phyloP scores from a whole-genome alignment of 192 early-diverging fungal genomes.

The Entomortierella parvispora region DNA sequence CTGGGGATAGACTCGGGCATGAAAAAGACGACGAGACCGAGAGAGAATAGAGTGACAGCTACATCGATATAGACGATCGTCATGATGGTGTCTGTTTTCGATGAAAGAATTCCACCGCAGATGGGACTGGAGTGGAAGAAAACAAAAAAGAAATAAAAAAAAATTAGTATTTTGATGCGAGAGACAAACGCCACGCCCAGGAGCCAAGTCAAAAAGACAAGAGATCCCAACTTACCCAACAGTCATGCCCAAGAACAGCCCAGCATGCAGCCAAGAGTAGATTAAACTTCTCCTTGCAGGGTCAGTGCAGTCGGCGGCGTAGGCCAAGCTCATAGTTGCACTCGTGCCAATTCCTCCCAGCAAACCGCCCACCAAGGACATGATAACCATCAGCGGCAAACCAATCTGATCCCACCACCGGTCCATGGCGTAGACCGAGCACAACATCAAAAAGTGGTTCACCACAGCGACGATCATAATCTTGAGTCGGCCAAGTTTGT shows the following conservation, averaged over 20 bases:
- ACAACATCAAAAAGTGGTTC: slow-evolving; percentile 7
- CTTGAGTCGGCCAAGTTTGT: slow-evolving; percentile 29
- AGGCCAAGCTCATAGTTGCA: slow-evolving; percentile 29
- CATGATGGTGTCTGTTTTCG: slow-evolving; percentile 7
- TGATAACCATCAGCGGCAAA: slow-evolving; percentile 13
- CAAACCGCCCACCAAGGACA: not conserved
- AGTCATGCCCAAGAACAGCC: slow-evolving; percentile 24
- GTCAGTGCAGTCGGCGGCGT: slow-evolving; percentile 41
- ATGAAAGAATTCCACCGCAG: slow-evolving; percentile 7
- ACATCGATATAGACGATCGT: slow-evolving; percentile 18
- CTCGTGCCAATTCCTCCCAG: slow-evolving; percentile 19
- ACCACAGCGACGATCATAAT: slow-evolving; percentile 13
- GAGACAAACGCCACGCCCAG: not conserved
- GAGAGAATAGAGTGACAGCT: not conserved
- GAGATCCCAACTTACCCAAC: slow-evolving; percentile 21
- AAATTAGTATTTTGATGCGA: not conserved
- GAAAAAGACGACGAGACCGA: slow-evolving; percentile 7
- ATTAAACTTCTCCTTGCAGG: slow-evolving; percentile 16
- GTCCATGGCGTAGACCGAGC: slow-evolving; percentile 11
- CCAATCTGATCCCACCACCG: slow-evolving; percentile 43
- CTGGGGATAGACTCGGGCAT: slow-evolving; percentile 34
- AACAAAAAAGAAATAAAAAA: not conserved
- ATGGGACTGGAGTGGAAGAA: not conserved
- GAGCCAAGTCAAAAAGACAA: not conserved
- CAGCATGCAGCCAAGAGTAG: slow-evolving; percentile 30